Conservation (phyloP, 495 filamentous ascomycete genomes). For the Xylaria longipes region DNA sequence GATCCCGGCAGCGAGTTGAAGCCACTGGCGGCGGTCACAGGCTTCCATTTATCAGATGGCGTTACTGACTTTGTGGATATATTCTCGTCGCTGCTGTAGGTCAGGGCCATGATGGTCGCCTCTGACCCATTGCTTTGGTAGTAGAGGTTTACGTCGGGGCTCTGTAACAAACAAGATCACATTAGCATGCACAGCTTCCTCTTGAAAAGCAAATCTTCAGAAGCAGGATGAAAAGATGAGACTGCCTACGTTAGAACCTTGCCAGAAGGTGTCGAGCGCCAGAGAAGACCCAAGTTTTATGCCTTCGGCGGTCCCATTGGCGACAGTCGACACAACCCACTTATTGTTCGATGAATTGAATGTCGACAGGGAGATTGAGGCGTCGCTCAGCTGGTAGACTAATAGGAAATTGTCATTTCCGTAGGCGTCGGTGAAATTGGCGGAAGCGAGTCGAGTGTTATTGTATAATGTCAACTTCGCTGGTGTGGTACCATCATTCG, state of each 20-base stretch:
- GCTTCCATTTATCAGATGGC: constrained; percentile 34
- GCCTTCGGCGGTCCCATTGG: constrained; percentile 35
- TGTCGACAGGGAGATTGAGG: constrained; percentile 34
- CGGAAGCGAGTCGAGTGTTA: constrained; percentile 35
- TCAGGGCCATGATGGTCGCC: constrained; percentile 32
- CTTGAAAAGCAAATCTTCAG: not conserved
- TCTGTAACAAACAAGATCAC: constrained; percentile 17
- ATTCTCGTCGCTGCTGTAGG: constrained; percentile 27
- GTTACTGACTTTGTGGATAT: constrained; percentile 25
- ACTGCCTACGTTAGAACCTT: constrained; percentile 30
- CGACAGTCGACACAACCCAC: constrained; percentile 37
- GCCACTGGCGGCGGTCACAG: constrained; percentile 28
- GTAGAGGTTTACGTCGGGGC: constrained; percentile 40
- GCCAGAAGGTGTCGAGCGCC: constrained; percentile 31
- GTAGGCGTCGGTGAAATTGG: constrained; percentile 38
- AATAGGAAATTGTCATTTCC: constrained; percentile 36
- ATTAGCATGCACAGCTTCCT: constrained; percentile 24
- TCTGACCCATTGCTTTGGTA: constrained; percentile 36
- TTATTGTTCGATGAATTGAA: constrained; percentile 36
- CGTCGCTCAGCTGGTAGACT: constrained; percentile 39
- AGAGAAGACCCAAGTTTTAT: constrained; percentile 35
- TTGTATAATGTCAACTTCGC: constrained; percentile 23
- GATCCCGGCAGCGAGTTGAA: constrained; percentile 38
- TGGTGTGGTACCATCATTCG: not conserved
- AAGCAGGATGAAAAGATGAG: not conserved